Conservation (phyloP, 345 rosid species). For the Odontarrhena argentea region DNA sequence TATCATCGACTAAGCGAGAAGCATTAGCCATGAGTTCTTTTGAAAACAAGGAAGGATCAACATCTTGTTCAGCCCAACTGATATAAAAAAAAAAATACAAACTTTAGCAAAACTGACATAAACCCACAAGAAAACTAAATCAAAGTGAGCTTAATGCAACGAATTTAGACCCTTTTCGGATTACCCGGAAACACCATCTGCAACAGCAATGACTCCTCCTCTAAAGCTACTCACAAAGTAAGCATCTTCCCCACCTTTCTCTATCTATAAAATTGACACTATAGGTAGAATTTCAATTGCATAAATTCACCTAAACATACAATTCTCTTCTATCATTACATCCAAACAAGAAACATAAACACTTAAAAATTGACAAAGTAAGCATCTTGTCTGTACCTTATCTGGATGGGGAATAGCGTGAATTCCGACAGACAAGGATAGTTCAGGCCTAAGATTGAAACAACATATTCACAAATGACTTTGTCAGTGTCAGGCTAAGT, state of each 20-base stretch:
- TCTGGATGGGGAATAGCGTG: conserved; percentile 80
- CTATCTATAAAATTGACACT: conserved; percentile 48
- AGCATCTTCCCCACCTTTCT: conserved; percentile 90
- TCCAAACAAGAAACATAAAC: neutral
- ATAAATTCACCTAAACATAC: conserved; percentile 2
- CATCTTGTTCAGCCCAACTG: conserved; percentile 88
- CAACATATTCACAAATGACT: neutral
- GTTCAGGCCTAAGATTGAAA: conserved; percentile 41
- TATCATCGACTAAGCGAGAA: conserved; percentile 55
- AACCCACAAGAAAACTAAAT: neutral
- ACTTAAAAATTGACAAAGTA: too few relatives aligned
- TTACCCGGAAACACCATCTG: conserved; percentile 94
- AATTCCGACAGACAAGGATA: conserved; percentile 59
- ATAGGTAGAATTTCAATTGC: conserved; percentile 6
- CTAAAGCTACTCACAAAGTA: conserved; percentile 62
- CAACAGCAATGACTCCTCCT: conserved; percentile 85
- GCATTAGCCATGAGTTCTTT: conserved; percentile 73
- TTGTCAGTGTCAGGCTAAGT: neutral
- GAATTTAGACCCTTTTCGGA: neutral
- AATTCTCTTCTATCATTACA: neutral
- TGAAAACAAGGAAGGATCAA: conserved; percentile 86
- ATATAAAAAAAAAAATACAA: conserved; percentile 29
- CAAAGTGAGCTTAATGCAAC: neutral
- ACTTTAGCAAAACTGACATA: conserved; percentile 19
- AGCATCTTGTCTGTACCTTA: conserved; percentile 47